These are phyloP conservation scores for Verticillium tricorpus DNA, from an alignment of 2,329 filamentous ascomycete species.

Conservation along the genomic window DNA sequence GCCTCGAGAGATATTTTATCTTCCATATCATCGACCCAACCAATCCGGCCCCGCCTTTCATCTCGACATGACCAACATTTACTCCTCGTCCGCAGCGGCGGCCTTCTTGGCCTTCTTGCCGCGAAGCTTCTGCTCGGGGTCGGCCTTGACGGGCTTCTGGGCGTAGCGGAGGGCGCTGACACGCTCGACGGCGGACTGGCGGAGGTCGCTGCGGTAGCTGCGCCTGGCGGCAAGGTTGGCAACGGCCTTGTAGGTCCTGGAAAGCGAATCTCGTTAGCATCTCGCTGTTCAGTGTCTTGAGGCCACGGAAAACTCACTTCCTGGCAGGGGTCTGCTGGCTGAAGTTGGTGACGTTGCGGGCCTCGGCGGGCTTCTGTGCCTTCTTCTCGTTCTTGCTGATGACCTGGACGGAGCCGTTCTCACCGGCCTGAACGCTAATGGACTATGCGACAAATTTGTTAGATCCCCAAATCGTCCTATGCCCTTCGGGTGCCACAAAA, in stretches of 20 bases:
- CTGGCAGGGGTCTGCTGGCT: slow-evolving; percentile 68
- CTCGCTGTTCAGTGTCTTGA: background rate
- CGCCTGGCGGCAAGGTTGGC: slow-evolving; percentile 78
- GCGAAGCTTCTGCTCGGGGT: slow-evolving; percentile 68
- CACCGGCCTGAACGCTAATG: slow-evolving; percentile 69
- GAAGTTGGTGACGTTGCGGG: slow-evolving; percentile 63
- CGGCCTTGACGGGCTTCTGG: slow-evolving; percentile 74
- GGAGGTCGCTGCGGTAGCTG: slow-evolving; percentile 79
- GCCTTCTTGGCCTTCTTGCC: slow-evolving; percentile 77
- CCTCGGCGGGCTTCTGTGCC: slow-evolving; percentile 67
- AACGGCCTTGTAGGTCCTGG: slow-evolving; percentile 82
- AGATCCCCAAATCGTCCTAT: slow-evolving; percentile 15
- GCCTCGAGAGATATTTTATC: background rate
- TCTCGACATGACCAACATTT: background rate
- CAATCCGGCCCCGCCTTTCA: background rate
- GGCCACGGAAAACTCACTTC: slow-evolving; percentile 42
- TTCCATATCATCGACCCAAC: background rate
- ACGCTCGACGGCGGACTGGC: slow-evolving; percentile 74
- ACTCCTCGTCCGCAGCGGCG: slow-evolving; percentile 44
- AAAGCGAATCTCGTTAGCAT: background rate
- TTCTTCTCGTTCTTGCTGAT: slow-evolving; percentile 78
- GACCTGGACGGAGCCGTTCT: slow-evolving; percentile 77
- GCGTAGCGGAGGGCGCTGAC: slow-evolving; percentile 79
- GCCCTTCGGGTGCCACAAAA: slow-evolving; percentile 1
- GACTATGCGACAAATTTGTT: slow-evolving; percentile 50